Percentiles rank a stretch among this genome's conserved stretches.
phyloP scores from a whole-genome alignment of 805 yeast genomes.

The Candida piceae region DNA sequence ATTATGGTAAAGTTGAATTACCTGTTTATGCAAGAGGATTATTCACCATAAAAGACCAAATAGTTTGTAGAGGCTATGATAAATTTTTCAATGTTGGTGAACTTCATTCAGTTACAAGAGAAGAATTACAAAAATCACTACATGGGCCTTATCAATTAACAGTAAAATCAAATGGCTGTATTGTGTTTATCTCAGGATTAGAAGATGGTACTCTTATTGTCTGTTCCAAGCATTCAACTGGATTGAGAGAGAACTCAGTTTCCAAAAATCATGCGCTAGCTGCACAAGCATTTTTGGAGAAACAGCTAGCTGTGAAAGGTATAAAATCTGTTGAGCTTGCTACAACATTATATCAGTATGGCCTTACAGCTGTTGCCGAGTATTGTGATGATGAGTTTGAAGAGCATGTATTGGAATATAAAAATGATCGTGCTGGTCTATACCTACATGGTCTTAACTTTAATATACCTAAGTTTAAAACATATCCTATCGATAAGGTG shows the following conservation, averaged over 20 bases:
- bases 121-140: slow-evolving; percentile 41
- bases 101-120: slow-evolving; percentile 45
- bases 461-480: slow-evolving; percentile 58
- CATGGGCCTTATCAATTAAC: slow-evolving; percentile 78
- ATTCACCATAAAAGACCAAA: slow-evolving; percentile 46
- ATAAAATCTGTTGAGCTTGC: too few relatives aligned
- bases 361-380: slow-evolving; percentile 86
- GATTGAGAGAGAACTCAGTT: slow-evolving; percentile 39
- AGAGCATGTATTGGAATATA: slow-evolving; percentile 83
- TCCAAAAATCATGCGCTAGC: slow-evolving; percentile 66
- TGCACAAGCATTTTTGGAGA: slow-evolving; percentile 40
- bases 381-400: slow-evolving; percentile 89
- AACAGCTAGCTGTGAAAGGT: too few relatives aligned
- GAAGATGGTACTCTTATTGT: slow-evolving; percentile 74
- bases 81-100: slow-evolving; percentile 88
- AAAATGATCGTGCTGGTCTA: slow-evolving; percentile 64
- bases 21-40: slow-evolving; percentile 84
- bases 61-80: slow-evolving; percentile 85
- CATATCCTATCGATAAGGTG: slow-evolving; percentile 61
- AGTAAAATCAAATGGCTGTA: slow-evolving; percentile 91
- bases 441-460: slow-evolving; percentile 85
- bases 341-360: slow-evolving; percentile 38
- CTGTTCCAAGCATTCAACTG: slow-evolving; percentile 89
- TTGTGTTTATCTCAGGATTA: slow-evolving; percentile 74
- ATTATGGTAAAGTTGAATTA: slow-evolving; percentile 52